Percentiles rank a stretch among this genome's conserved stretches.
phyloP scores from a whole-genome alignment of 139 green algal genomes.

The Chlorella sp. region DNA sequence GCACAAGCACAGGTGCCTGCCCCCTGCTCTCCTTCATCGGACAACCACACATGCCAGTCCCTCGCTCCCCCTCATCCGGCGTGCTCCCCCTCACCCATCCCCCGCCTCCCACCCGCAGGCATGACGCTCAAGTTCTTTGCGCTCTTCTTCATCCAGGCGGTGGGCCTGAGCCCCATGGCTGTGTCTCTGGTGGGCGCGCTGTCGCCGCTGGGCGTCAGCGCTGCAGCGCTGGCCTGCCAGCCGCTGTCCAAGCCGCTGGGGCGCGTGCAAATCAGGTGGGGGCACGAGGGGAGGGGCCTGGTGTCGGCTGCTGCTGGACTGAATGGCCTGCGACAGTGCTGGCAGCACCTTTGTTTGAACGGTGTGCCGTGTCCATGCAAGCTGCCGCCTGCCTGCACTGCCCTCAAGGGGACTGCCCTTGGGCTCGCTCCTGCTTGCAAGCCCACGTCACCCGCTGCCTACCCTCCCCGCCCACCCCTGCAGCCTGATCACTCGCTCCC shows the following conservation, averaged over 20 bases:
- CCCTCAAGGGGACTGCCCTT: no score
- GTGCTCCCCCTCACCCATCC: not conserved
- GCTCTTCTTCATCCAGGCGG: slow-evolving; percentile 55
- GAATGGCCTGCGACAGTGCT: not conserved
- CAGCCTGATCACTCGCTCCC: slow-evolving; percentile 42
- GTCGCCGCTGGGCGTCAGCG: slow-evolving; percentile 35
- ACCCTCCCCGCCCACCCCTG: not conserved
- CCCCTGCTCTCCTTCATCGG: no score
- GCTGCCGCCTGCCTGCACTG: no score
- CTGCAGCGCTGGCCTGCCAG: slow-evolving; percentile 24
- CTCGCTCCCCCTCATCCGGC: not conserved
- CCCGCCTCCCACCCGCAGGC: slow-evolving; percentile 27
- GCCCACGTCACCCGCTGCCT: not conserved
- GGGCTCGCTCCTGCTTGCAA: no score
- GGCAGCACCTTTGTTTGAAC: no score
- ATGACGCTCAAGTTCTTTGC: slow-evolving; percentile 66
- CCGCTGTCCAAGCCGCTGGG: slow-evolving; percentile 21
- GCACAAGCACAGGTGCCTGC: no score
- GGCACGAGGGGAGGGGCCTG: no score
- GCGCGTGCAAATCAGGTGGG: slow-evolving; percentile 30
- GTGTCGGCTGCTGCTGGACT: not conserved
- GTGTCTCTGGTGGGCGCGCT: slow-evolving; percentile 36
- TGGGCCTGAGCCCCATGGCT: not conserved
- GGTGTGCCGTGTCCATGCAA: no score
- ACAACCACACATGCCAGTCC: not conserved